Conservation (phyloP, 306 rosid genomes). For the Acmispon strigosus region DNA sequence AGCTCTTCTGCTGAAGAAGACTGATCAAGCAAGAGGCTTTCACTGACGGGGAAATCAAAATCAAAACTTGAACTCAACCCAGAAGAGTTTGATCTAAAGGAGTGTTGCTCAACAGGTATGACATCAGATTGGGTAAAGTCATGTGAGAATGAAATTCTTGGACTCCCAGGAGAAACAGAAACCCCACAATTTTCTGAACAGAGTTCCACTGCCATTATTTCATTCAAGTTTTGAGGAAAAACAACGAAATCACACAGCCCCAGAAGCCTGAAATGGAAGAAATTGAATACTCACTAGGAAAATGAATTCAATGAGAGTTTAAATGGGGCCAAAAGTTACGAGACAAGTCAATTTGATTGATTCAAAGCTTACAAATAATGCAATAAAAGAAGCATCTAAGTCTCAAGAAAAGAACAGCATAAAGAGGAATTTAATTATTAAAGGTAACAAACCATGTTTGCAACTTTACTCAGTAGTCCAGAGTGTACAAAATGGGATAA, state of each 20-base stretch:
- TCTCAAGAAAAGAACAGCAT: not conserved
- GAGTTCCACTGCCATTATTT: slow-evolving; percentile 57
- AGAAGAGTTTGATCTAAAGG: slow-evolving; percentile 49
- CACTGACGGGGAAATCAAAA: slow-evolving; percentile 60
- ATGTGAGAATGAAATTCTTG: slow-evolving; percentile 82
- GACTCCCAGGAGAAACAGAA: slow-evolving; percentile 38
- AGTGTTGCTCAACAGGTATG: slow-evolving; percentile 59
- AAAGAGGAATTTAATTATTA: slow-evolving; percentile 11
- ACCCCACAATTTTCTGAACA: slow-evolving; percentile 43
- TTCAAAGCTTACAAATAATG: slow-evolving; percentile 25
- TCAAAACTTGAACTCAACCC: slow-evolving; percentile 51
- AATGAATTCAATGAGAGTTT: not conserved
- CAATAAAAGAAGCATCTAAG: slow-evolving; percentile 24
- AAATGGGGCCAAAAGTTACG: slow-evolving; percentile 21
- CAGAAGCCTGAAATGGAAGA: not conserved
- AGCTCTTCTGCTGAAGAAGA: slow-evolving; percentile 83
- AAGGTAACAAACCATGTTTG: not conserved
- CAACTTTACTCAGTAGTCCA: slow-evolving; percentile 30
- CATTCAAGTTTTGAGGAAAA: not conserved
- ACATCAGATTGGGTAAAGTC: slow-evolving; percentile 55
- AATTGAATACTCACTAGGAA: not conserved
- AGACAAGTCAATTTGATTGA: slow-evolving; percentile 28
- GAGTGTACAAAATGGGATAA: slow-evolving; percentile 12
- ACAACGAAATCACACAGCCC: not conserved
- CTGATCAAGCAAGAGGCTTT: slow-evolving; percentile 49